Conservation (phyloP, 2,329 filamentous ascomycete genomes). For the Nothophoma quercina region DNA sequence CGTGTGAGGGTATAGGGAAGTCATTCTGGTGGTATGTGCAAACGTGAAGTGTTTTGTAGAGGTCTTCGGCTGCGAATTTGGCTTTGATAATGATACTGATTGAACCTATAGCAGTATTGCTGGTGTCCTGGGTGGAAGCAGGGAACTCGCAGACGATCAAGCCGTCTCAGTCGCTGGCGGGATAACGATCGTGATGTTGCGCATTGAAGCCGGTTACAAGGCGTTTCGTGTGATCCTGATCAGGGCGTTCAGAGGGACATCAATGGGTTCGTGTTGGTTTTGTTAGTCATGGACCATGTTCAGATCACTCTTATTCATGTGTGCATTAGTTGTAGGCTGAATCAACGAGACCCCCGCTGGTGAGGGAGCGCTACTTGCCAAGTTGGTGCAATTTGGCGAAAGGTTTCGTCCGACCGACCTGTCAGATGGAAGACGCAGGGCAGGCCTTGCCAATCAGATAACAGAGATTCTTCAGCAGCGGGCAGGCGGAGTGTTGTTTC, state of each 20-base stretch:
- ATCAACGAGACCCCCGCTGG: background rate
- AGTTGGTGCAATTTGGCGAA: background rate
- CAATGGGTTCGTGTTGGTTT: too few relatives aligned
- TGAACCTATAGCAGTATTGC: too few relatives aligned
- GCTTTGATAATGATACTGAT: too few relatives aligned
- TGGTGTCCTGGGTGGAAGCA: too few relatives aligned
- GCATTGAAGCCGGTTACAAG: too few relatives aligned
- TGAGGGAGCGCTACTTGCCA: background rate
- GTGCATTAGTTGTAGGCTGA: background rate
- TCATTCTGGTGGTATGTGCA: slow-evolving; percentile 52
- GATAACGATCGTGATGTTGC: too few relatives aligned
- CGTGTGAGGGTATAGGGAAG: slow-evolving; percentile 63
- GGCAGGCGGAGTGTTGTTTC: background rate
- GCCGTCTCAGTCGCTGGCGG: too few relatives aligned
- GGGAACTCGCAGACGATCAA: too few relatives aligned
- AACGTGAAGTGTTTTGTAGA: background rate
- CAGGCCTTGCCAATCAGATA: slow-evolving; percentile 1
- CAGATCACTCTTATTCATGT: background rate
- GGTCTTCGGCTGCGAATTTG: too few relatives aligned
- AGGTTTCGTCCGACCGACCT: background rate
- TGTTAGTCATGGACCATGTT: too few relatives aligned
- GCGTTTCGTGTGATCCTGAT: too few relatives aligned
- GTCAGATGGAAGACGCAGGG: background rate
- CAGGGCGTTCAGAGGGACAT: too few relatives aligned
- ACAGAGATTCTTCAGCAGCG: slow-evolving; percentile 1